Percentiles rank a stretch among this genome's conserved stretches.
phyloP scores from a whole-genome alignment of 345 rosid species.

The Eucalyptus urophylla region DNA sequence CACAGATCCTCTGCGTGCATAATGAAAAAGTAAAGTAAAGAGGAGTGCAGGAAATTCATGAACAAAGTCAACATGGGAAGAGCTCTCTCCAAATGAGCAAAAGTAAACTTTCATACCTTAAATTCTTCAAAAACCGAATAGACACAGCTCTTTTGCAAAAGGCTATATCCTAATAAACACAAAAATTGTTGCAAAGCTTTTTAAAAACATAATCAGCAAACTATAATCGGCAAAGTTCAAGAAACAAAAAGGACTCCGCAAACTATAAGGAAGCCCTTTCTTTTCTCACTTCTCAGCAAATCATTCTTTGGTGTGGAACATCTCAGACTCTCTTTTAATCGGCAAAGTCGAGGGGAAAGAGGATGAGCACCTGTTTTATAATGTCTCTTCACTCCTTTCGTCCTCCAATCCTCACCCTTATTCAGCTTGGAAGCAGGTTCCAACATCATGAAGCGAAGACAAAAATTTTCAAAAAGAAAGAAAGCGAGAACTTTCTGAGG shows the following conservation, averaged over 20 bases:
- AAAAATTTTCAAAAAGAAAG: conserved; percentile 3
- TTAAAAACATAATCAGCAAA: not conserved
- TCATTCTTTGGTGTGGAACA: not conserved
- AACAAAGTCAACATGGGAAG: not conserved
- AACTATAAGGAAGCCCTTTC: conserved; percentile 9
- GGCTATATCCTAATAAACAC: not conserved
- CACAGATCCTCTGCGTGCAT: too few species aligned
- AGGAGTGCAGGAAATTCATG: not conserved
- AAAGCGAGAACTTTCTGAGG: conserved; percentile 12
- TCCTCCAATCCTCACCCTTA: conserved; percentile 26
- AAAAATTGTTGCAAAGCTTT: not conserved
- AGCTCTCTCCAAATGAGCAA: not conserved
- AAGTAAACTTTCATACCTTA: not conserved
- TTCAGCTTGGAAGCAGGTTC: conserved; percentile 5
- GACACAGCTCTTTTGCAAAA: not conserved
- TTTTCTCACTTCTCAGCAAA: conserved; percentile 6
- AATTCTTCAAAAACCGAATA: not conserved
- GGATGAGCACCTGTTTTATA: conserved; percentile 70
- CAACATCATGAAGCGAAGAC: conserved; percentile 9
- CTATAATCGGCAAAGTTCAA: too few species aligned
- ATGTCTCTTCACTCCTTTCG: conserved; percentile 68
- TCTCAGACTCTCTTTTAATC: not conserved
- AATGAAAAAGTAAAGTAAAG: too few species aligned
- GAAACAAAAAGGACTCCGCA: not conserved
- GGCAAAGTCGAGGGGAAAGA: conserved; percentile 50